These are phyloP conservation scores for Lablab purpureus DNA, from an alignment of 306 rosid genomes.

Conservation along the genomic window DNA sequence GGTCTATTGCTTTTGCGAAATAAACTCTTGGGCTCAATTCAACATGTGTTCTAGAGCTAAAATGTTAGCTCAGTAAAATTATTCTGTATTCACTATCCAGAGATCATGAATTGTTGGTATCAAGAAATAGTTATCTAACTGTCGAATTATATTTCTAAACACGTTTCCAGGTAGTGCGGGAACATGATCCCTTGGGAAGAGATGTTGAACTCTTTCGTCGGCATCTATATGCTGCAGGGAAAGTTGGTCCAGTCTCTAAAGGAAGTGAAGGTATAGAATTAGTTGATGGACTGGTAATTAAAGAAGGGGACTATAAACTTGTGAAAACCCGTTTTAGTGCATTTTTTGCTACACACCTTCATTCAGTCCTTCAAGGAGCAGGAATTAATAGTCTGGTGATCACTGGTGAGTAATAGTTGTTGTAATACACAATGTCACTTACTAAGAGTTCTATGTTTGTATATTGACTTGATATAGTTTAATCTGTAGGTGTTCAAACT, in stretches of 20 bases:
- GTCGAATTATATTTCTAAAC: constrained; percentile 23
- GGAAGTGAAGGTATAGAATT: constrained; percentile 79
- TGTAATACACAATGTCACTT: constrained; percentile 2
- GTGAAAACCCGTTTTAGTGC: constrained; percentile 94
- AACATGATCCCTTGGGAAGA: constrained; percentile 86
- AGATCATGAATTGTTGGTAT: neutral
- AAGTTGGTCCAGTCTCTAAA: constrained; percentile 65
- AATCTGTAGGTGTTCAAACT: constrained; percentile 81
- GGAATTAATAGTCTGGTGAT: constrained; percentile 72
- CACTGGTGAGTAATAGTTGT: constrained; percentile 61
- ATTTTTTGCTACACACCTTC: constrained; percentile 83
- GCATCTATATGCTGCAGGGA: constrained; percentile 62
- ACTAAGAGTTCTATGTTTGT: constrained; percentile 26
- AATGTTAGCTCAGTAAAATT: too few species aligned
- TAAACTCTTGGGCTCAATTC: too few species aligned
- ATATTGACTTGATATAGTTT: constrained; percentile 29
- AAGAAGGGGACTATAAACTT: constrained; percentile 85
- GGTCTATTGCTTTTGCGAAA: too few species aligned
- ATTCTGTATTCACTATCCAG: neutral
- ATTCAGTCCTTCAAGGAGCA: constrained; percentile 71
- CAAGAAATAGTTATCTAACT: constrained; percentile 7
- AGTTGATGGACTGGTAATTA: constrained; percentile 76
- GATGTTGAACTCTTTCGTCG: constrained; percentile 88
- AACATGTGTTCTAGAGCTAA: too few species aligned
- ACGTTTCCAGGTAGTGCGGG: constrained; percentile 75